A percentile compares a stretch with the other conserved stretches of the same genome.
These are phyloP conservation scores for Mercurialis annua DNA, from an alignment of 345 rosid genomes.

Conservation along the genomic window DNA sequence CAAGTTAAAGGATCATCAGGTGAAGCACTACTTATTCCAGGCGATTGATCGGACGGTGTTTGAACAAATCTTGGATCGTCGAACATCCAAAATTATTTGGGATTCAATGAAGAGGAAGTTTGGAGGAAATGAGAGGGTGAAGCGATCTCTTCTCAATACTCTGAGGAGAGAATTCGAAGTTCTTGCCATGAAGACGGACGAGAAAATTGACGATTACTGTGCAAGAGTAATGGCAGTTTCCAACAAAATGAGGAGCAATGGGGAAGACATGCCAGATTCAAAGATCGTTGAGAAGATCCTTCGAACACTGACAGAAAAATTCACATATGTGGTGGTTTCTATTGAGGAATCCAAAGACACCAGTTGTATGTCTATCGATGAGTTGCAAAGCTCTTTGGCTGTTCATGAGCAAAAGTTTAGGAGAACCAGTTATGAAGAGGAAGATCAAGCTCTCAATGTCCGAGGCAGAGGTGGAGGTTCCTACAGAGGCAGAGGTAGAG, in stretches of 20 bases:
- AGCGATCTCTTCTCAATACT: too few relatives aligned
- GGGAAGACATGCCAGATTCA: slow-evolving; percentile 5
- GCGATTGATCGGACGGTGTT: not conserved
- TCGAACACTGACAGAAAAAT: not conserved
- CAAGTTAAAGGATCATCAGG: not conserved
- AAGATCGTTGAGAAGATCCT: slow-evolving; percentile 8
- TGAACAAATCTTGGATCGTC: not conserved
- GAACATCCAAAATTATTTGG: not conserved
- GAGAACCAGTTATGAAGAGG: not conserved
- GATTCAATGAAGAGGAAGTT: slow-evolving; percentile 10
- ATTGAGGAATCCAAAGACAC: slow-evolving; percentile 6
- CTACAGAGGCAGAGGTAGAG: not conserved
- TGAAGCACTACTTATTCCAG: slow-evolving; percentile 11
- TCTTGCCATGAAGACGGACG: not conserved
- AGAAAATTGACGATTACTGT: not conserved
- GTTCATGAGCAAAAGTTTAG: not conserved
- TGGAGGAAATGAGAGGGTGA: slow-evolving; percentile 6
- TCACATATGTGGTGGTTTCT: slow-evolving; percentile 3
- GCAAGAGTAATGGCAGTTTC: slow-evolving; percentile 2
- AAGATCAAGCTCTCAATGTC: not conserved
- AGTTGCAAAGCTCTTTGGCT: not conserved
- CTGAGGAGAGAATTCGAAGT: slow-evolving; percentile 7
- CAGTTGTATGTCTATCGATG: not conserved
- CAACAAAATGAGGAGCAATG: slow-evolving; percentile 12
- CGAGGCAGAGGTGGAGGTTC: not conserved